Base-by-base conservation (phyloP, 352 stramenopile genomes). In the Phytophthora megakarya region DNA sequence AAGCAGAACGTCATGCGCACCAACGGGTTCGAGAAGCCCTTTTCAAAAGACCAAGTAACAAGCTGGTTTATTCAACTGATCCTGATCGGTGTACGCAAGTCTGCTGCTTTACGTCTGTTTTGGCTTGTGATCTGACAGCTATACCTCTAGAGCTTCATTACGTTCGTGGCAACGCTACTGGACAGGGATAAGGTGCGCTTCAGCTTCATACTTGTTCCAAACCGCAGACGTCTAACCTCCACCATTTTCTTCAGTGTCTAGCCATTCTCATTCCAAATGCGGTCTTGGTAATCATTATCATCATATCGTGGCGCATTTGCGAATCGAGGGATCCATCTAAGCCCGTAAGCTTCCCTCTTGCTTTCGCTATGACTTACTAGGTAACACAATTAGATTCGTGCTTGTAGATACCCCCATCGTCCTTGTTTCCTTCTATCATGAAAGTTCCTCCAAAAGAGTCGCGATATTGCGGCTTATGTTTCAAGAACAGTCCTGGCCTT, bases 381-480 rank as follows among this genome's bases (percentile, higher is more conserved):
- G 5, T 19, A 8, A 43, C 13, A 12, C 6, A n/a, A n/a, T n/a
- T n/a, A 22, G n/a, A 16, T 37, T 28, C 0, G 16, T 57, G 33
- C 25, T 38, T 3, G 11, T 35, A 87, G 75, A 88, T 66, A 53
- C 58, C 70, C 3, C 62, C 74, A 18, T 66, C 61, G 4, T 55
- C 33, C 16, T 65, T 61, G 18, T 52, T 63, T 8, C 70, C 47
- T 6, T 78, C 75, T 5, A 49, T 84, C 10, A 58, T 96, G 5
- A 67, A 58, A 28, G 59, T 88, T 35, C 83, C 86, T 2, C 37
- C 58, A 16, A 92, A 95, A 55, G 76, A 80, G 53, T 83, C 71
- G 12, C 77, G 88, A 1, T 95, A 95, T 65, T 96, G 86, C 69
- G 88, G 82, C 13, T 73, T 92, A 11, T 94, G 88, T 70, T 87